phyloP scores from a whole-genome alignment of 2,329 filamentous ascomycete genomes.

The Phialemoniopsis sp. region DNA sequence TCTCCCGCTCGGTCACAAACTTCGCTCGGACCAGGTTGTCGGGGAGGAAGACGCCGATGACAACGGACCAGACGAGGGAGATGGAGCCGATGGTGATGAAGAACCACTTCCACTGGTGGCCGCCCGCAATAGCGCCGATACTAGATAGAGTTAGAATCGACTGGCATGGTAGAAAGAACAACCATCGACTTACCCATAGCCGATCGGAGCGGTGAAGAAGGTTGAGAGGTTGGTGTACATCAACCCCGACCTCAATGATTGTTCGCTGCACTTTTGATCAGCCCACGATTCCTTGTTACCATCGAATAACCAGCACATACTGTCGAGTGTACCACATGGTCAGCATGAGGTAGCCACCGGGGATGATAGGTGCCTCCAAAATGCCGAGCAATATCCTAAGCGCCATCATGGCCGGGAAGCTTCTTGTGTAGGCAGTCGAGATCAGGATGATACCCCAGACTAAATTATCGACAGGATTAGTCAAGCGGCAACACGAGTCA shows the following conservation, averaged over 20 bases:
- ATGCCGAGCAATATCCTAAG: conserved; percentile 21
- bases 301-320: too few relatives aligned
- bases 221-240: too few relatives aligned
- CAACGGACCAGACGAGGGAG: conserved; percentile 23
- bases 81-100: conserved; percentile 11
- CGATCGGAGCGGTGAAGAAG: too few relatives aligned
- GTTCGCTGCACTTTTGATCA: too few relatives aligned
- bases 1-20: conserved; percentile 55
- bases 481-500: too few relatives aligned
- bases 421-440: conserved; percentile 19
- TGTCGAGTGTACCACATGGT: conserved; percentile 21
- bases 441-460: conserved; percentile 21
- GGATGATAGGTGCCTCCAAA: conserved; percentile 22
- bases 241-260: too few relatives aligned
- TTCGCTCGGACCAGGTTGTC: conserved; percentile 59
- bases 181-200: too few relatives aligned
- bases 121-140: too few relatives aligned
- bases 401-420: conserved; percentile 17
- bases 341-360: conserved; percentile 22
- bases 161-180: too few relatives aligned
- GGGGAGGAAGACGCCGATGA: conserved; percentile 22
- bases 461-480: too few relatives aligned
- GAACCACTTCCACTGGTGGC: conserved; percentile 20
- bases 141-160: too few relatives aligned
- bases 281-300: too few relatives aligned